Conservation (phyloP, 331 rosid species). For the Dryas integrifolia region DNA sequence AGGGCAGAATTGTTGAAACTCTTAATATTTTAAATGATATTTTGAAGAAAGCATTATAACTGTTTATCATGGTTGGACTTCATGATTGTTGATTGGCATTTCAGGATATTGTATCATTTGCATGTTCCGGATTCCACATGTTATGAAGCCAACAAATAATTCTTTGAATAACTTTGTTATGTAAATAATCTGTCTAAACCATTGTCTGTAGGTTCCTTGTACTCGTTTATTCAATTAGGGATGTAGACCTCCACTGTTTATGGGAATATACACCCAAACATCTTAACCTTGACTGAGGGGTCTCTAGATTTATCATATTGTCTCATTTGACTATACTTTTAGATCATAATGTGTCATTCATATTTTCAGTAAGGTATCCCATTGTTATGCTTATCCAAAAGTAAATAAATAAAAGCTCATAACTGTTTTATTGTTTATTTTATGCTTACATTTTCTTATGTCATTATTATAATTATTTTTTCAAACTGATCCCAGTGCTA, state of each 20-base stretch:
- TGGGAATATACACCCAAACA: slow-evolving; percentile 5
- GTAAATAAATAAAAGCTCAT: not conserved
- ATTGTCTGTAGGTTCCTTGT: not conserved
- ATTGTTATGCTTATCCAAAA: too few species aligned
- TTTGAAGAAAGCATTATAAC: not conserved
- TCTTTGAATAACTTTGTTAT: not conserved
- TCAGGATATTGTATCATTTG: not conserved
- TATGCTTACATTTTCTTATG: not conserved
- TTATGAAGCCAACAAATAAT: not conserved
- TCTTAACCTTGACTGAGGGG: not conserved
- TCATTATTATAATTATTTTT: not conserved
- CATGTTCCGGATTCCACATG: not conserved
- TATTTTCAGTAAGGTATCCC: not conserved
- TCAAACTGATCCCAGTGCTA: not conserved
- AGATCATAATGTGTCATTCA: not conserved
- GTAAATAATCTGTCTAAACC: not conserved
- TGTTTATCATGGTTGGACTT: not conserved
- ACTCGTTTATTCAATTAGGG: not conserved
- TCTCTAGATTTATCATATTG: not conserved
- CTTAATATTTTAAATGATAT: not conserved
- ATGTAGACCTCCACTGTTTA: not conserved
- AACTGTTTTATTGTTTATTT: not conserved
- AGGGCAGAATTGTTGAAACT: not conserved
- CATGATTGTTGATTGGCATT: not conserved
- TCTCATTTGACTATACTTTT: not conserved